Percentiles rank a stretch among this genome's conserved stretches.
Conservation (phyloP, 2,329 filamentous ascomycete species). For the Cercospora sp. region DNA sequence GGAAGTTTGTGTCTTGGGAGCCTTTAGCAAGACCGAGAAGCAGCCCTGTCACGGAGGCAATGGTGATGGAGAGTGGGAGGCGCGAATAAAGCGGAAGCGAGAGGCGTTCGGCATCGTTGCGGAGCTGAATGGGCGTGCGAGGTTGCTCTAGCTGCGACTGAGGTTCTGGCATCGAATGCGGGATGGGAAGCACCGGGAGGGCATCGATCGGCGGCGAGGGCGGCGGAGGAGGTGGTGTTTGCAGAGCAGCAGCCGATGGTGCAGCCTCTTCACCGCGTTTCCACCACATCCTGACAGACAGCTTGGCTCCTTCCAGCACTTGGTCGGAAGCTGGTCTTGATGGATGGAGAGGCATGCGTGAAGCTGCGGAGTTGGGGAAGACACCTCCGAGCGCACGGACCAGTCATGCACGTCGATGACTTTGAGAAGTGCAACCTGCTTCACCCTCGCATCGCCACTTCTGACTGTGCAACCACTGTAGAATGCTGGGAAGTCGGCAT, state of each 20-base stretch:
- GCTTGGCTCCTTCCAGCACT: constrained; percentile 3
- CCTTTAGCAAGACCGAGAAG: constrained; percentile 39
- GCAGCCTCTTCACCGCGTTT: not conserved
- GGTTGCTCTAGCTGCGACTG: not conserved
- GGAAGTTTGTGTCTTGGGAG: constrained; percentile 55
- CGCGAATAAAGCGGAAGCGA: constrained; percentile 37
- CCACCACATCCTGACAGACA: constrained; percentile 4
- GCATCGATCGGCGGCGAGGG: not conserved
- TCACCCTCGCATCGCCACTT: not conserved
- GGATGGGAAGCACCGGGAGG: constrained; percentile 1
- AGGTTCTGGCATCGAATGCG: not conserved
- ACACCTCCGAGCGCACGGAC: constrained; percentile 3
- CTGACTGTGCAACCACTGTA: not conserved
- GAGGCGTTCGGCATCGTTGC: constrained; percentile 33
- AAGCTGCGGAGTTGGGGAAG: constrained; percentile 6
- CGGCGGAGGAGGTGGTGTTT: not conserved
- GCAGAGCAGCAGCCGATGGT: not conserved
- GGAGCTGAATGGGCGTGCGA: constrained; percentile 1
- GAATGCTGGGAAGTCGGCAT: constrained; percentile 24
- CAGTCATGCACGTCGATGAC: not conserved
- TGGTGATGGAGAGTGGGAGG: constrained; percentile 32
- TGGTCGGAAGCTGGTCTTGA: constrained; percentile 3
- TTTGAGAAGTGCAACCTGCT: not conserved
- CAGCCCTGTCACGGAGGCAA: constrained; percentile 34
- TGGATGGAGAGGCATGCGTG: not conserved